phyloP scores from a whole-genome alignment of 2,329 filamentous ascomycete species.

The Venturia pyrina region DNA sequence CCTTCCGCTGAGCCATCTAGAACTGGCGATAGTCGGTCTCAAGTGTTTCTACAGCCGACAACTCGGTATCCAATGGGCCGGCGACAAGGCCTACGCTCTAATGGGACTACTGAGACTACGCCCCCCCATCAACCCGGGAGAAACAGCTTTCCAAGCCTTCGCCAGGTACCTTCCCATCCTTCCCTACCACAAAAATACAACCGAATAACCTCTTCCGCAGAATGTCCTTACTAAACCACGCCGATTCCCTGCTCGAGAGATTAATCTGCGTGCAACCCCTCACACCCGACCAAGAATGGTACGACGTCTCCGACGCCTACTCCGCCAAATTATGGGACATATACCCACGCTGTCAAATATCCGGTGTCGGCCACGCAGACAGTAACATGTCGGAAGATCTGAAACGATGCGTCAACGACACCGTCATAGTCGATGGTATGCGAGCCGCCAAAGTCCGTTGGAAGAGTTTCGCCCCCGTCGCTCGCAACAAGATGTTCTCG shows the following conservation, averaged over 20 bases:
- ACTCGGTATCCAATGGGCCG: constrained; percentile 27
- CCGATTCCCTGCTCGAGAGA: constrained; percentile 35
- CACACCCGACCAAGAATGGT: constrained; percentile 27
- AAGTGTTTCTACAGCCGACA: constrained; percentile 31
- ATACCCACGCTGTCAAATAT: constrained; percentile 31
- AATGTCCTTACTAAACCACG: constrained; percentile 37
- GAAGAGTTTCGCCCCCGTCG: constrained; percentile 30
- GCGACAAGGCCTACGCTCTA: constrained; percentile 36
- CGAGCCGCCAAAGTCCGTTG: constrained; percentile 34
- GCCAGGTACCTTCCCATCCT: constrained; percentile 20
- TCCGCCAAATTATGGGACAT: constrained; percentile 36
- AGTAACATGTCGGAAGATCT: neutral
- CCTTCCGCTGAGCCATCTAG: constrained; percentile 30
- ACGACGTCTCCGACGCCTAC: constrained; percentile 32
- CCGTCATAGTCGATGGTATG: constrained; percentile 34
- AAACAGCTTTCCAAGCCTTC: constrained; percentile 39
- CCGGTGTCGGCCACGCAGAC: constrained; percentile 27
- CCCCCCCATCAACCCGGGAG: constrained; percentile 27
- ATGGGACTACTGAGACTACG: constrained; percentile 36
- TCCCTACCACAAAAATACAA: constrained; percentile 5
- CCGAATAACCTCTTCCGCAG: constrained; percentile 10
- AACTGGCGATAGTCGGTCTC: constrained; percentile 32
- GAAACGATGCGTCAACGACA: constrained; percentile 22
- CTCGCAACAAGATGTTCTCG: constrained; percentile 19
- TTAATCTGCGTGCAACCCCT: constrained; percentile 34